These are phyloP conservation scores for Amaranthus cruentus DNA, from an alignment of 148 eudicot species.

Conservation along the genomic window DNA sequence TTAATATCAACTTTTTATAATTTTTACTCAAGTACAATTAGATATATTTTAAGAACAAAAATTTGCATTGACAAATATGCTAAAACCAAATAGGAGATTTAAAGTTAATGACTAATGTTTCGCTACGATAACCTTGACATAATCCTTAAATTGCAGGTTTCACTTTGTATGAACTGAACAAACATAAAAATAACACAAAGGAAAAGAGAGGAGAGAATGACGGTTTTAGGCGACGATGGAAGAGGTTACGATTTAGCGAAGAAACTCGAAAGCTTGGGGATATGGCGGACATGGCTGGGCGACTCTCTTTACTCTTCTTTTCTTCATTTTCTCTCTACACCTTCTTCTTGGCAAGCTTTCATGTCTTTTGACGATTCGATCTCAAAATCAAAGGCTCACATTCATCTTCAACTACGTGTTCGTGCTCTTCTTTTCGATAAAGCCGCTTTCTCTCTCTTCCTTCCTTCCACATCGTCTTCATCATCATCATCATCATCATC, in stretches of 20 bases:
- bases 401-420: constrained; percentile 73
- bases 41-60: too few species aligned
- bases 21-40: too few species aligned
- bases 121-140: too few species aligned
- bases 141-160: too few species aligned
- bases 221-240: constrained; percentile 69
- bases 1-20: too few species aligned
- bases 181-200: background rate
- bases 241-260: constrained; percentile 79
- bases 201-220: constrained; percentile 23
- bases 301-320: constrained; percentile 65
- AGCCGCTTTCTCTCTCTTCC: constrained; percentile 52
- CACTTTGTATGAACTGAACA: background rate
- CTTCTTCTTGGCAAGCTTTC: constrained; percentile 72
- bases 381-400: constrained; percentile 51
- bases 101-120: too few species aligned
- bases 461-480: constrained; percentile 11
- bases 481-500: constrained; percentile 20
- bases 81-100: too few species aligned
- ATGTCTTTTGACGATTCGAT: constrained; percentile 43
- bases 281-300: constrained; percentile 90
- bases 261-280: constrained; percentile 62
- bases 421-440: constrained; percentile 97
- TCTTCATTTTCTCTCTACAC: constrained; percentile 52
- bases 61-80: too few species aligned